A percentile compares a stretch with the other conserved stretches of the same genome.
Conservation (phyloP, 202 grass and related monocot species). For the Alloteropsis angusta region DNA sequence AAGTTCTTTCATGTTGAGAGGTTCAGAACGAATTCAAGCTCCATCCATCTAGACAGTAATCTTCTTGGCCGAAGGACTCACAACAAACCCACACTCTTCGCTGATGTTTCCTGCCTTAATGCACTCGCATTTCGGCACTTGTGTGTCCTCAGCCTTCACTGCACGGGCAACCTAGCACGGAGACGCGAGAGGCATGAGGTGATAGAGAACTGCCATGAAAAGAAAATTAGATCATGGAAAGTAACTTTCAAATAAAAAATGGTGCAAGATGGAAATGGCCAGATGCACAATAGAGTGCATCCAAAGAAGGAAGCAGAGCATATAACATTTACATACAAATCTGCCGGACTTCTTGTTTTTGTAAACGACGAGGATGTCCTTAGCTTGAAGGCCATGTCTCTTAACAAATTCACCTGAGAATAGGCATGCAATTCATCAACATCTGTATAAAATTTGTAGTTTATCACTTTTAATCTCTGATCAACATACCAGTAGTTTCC, state of each 20-base stretch:
- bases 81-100: slow-evolving; percentile 25
- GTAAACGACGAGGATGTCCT: slow-evolving; percentile 63
- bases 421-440: not conserved
- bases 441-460: not conserved
- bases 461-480: not conserved
- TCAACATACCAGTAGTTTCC: slow-evolving; percentile 57
- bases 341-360: slow-evolving; percentile 37
- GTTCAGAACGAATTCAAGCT: not conserved
- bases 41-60: not conserved
- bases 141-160: slow-evolving; percentile 19
- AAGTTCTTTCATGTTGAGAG: not conserved
- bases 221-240: not conserved
- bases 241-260: not conserved
- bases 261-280: not conserved
- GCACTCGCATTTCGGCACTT: slow-evolving; percentile 14
- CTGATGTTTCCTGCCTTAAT: slow-evolving; percentile 4
- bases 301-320: not conserved
- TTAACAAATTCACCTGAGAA: slow-evolving; percentile 74
- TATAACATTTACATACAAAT: slow-evolving; percentile 36
- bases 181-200: slow-evolving; percentile 3
- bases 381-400: slow-evolving; percentile 47
- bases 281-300: not conserved
- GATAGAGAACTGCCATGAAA: not conserved
- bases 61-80: slow-evolving; percentile 14
- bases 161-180: slow-evolving; percentile 29